phyloP scores from a whole-genome alignment of 495 filamentous ascomycete species.

The Aspergillus asperescens region DNA sequence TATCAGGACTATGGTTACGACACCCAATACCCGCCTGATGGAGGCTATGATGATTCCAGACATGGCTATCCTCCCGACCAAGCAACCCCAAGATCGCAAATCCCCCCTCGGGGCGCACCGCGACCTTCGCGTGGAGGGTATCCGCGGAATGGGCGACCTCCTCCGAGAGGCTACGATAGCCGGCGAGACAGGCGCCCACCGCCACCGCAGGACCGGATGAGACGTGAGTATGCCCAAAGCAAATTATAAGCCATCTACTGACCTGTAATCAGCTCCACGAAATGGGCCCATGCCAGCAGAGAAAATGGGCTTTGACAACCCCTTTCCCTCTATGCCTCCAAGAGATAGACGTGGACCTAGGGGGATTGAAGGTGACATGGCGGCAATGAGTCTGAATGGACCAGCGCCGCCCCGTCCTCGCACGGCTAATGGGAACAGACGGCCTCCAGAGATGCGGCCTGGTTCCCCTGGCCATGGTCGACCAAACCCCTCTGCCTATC shows the following conservation, averaged over 20 bases:
- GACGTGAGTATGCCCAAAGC: slow-evolving; percentile 29
- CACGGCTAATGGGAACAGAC: slow-evolving; percentile 24
- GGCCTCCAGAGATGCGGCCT: slow-evolving; percentile 30
- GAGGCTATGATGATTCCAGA: slow-evolving; percentile 39
- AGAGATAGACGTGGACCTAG: slow-evolving; percentile 20
- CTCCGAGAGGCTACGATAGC: slow-evolving; percentile 24
- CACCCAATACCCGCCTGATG: slow-evolving; percentile 35
- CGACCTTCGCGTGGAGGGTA: slow-evolving; percentile 34
- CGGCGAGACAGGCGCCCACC: slow-evolving; percentile 26
- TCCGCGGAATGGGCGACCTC: slow-evolving; percentile 38
- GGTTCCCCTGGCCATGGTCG: slow-evolving; percentile 21
- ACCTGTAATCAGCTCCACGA: slow-evolving; percentile 21
- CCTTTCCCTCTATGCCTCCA: slow-evolving; percentile 61
- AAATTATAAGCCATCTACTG: background rate
- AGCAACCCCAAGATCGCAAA: slow-evolving; percentile 44
- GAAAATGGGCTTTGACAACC: slow-evolving; percentile 55
- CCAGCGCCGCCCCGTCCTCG: slow-evolving; percentile 32
- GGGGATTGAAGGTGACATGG: slow-evolving; percentile 51
- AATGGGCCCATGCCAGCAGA: slow-evolving; percentile 40
- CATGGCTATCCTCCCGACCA: slow-evolving; percentile 49
- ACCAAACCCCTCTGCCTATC: slow-evolving; percentile 21
- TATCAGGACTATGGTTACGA: slow-evolving; percentile 46
- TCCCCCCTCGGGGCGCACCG: slow-evolving; percentile 33
- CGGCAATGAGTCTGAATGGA: slow-evolving; percentile 51
- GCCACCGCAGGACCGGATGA: slow-evolving; percentile 24